phyloP scores from a whole-genome alignment of 257 asterid genomes.

The Solanum dulcamara region DNA sequence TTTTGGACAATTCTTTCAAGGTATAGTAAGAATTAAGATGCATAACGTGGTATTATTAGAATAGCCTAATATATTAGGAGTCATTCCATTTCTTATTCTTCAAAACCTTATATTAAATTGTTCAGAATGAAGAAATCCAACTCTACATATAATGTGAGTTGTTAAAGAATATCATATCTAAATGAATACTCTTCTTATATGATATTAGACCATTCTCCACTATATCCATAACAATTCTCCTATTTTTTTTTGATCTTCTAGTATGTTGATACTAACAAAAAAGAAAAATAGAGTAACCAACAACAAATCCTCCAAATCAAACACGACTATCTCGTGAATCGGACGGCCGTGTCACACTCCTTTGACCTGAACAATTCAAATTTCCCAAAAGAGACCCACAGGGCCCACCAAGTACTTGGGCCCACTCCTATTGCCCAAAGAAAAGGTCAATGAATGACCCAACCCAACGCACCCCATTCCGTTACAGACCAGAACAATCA shows the following conservation, averaged over 20 bases:
- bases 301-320: constrained; percentile 24
- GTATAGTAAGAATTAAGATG: not conserved
- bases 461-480: not conserved
- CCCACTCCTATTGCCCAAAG: not conserved
- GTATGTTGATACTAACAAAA: too few species aligned
- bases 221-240: not conserved
- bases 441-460: constrained; percentile 40
- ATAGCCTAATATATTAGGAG: too few species aligned
- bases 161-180: too few species aligned
- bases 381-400: constrained; percentile 5
- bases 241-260: not conserved
- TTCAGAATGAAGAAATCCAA: too few species aligned
- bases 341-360: constrained; percentile 26
- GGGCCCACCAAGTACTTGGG: not conserved
- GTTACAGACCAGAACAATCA: not conserved
- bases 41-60: too few species aligned
- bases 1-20: not conserved
- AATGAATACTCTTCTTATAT: too few species aligned
- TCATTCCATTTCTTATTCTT: not conserved
- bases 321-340: constrained; percentile 20
- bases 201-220: too few species aligned
- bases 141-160: too few species aligned
- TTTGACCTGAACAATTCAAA: constrained; percentile 34
- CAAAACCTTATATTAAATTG: too few species aligned
- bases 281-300: not conserved